A percentile compares a stretch with the other conserved stretches of the same genome.
phyloP scores from a whole-genome alignment of 805 yeast genomes.

The Lachancea fermentati region DNA sequence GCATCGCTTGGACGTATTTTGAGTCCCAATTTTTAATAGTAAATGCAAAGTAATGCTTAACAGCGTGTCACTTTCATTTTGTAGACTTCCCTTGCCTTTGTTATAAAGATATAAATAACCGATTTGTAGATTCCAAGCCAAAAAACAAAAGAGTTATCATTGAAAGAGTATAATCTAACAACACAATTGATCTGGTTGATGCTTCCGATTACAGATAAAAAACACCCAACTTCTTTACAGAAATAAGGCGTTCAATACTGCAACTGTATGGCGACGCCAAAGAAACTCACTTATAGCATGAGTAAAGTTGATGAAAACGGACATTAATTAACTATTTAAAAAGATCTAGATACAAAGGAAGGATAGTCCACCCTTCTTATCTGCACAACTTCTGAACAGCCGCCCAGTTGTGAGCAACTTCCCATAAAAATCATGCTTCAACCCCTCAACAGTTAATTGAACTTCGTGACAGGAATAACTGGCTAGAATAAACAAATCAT shows the following conservation, averaged over 20 bases:
- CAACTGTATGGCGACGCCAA: too few species aligned
- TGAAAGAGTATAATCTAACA: neutral
- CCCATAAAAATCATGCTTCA: neutral
- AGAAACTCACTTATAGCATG: too few species aligned
- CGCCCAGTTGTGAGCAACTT: neutral
- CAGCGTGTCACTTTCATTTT: neutral
- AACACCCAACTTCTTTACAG: too few species aligned
- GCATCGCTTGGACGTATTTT: neutral
- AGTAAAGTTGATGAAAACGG: neutral
- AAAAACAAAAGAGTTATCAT: neutral
- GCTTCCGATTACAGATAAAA: too few species aligned
- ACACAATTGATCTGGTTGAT: neutral
- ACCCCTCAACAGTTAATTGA: constrained; percentile 1
- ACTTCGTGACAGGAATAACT: constrained; percentile 3
- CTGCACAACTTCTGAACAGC: neutral
- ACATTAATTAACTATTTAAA: constrained; percentile 1
- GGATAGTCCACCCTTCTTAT: neutral
- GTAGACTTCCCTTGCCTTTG: neutral
- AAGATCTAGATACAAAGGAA: constrained; percentile 1
- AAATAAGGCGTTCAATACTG: too few species aligned
- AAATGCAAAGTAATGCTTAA: neutral
- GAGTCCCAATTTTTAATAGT: neutral
- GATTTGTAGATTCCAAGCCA: neutral
- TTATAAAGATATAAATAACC: neutral
- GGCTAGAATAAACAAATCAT: constrained; percentile 3